Evolutionary conservation across 139 green algal genomes (phyloP), one percentile per base, ranked within the genome.

Genomic region (Coelastrella sp.): DNA sequence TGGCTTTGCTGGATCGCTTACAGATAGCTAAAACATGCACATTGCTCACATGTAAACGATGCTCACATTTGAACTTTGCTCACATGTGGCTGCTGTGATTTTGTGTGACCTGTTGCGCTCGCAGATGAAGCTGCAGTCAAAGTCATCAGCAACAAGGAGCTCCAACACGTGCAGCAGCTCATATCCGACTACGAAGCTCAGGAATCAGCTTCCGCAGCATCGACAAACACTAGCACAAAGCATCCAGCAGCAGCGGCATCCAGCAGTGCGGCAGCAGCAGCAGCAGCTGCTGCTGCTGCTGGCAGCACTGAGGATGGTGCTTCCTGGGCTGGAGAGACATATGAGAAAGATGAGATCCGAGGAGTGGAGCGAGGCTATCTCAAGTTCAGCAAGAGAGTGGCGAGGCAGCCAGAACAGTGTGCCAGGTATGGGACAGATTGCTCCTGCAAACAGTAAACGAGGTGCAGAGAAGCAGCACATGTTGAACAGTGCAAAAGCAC

Each of bases 321-420:
- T 16, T 59, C 80, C 0, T 97, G 96, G 96, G 93, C 73, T 3
- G 93, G 93, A 0, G 96, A 97, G 87, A 91, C 88, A 3, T 97
- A 97, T 60, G 96, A 97, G 87, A 82, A 93, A 71, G 94, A 96
- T 22, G 23, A 92, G 56, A 71, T 96, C 81, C 89, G 77, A 0
- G 92, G 90, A 0, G 88, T 94, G 47, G 90, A 93, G 65, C 56
- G 76, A 3, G 13, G 71, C 6, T 97, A 95, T 75, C 87, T 96
- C 16, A 96, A 95, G 87, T 98, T 96, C 74, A 89, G 74, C 32
- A 92, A 94, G 73, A 88, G 93, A 0, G 85, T 98, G 68, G 89
- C 61, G 7, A 87, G 91, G n/a, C 65, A 89, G 22, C 95, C 95
- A 3, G 83, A 95, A 77, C 96, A 98, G 88, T 97, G 95, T 74